Conservation (phyloP, 73 alveolate genomes). For the Tetrahymena malaccensis region DNA sequence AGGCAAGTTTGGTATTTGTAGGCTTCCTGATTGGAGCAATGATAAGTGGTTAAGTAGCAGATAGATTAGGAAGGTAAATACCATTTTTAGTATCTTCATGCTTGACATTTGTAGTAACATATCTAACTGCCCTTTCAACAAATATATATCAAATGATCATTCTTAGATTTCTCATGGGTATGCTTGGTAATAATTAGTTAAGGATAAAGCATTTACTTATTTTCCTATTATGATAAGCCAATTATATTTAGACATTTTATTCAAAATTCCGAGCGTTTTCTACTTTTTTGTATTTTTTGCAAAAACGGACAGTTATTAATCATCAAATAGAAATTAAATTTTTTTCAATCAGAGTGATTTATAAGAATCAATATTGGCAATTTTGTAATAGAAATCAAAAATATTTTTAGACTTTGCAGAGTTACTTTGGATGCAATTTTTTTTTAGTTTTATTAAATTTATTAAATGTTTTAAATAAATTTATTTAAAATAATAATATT, state of each 20-base stretch:
- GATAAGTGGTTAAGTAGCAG: slow-evolving; percentile 26
- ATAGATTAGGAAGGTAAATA: slow-evolving; percentile 22
- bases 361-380: too few relatives aligned
- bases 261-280: not conserved
- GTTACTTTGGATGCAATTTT: too few relatives aligned
- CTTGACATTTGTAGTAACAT: not conserved
- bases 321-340: not conserved
- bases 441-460: too few relatives aligned
- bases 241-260: not conserved
- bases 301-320: not conserved
- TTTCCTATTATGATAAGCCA: not conserved
- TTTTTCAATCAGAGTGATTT: too few relatives aligned
- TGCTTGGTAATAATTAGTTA: not conserved
- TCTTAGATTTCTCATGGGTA: slow-evolving; percentile 29
- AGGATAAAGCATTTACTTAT: too few relatives aligned
- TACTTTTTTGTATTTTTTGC: not conserved
- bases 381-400: too few relatives aligned
- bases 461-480: too few relatives aligned
- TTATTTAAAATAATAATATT: not conserved
- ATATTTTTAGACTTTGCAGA: too few relatives aligned
- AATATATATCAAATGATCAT: slow-evolving; percentile 5
- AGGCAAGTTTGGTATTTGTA: slow-evolving; percentile 26
- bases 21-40: slow-evolving; percentile 37
- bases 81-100: slow-evolving; percentile 12
- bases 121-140: slow-evolving; percentile 9